These are phyloP conservation scores for Pestalotiopsis fici DNA, from an alignment of 2,329 filamentous ascomycete genomes.

Conservation along the genomic window DNA sequence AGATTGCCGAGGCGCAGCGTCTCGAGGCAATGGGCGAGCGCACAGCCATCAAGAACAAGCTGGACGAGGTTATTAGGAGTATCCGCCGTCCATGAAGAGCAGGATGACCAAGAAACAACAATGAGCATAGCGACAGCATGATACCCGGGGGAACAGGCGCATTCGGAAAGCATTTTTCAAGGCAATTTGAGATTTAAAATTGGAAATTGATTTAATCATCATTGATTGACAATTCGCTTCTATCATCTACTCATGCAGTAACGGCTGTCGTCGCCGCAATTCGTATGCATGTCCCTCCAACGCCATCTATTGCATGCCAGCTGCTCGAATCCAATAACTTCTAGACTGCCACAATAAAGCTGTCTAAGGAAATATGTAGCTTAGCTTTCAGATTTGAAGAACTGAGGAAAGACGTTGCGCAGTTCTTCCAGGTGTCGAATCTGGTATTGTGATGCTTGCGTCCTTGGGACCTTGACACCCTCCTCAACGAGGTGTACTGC, in stretches of 20 bases:
- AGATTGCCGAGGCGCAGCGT: slow-evolving; percentile 61
- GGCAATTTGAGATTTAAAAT: not conserved
- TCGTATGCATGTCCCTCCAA: not conserved
- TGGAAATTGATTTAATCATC: not conserved
- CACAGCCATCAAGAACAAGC: slow-evolving; percentile 58
- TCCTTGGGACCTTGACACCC: slow-evolving; percentile 61
- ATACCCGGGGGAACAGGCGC: slow-evolving; percentile 16
- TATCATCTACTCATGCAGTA: not conserved
- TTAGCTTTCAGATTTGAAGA: slow-evolving; percentile 66
- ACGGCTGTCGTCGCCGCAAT: not conserved
- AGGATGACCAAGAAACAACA: slow-evolving; percentile 1
- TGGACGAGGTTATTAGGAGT: slow-evolving; percentile 63
- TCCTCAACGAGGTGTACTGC: slow-evolving; percentile 85
- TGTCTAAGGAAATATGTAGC: not conserved
- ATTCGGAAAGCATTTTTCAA: not conserved
- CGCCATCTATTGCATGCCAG: not conserved
- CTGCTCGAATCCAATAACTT: not conserved
- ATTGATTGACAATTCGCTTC: not conserved
- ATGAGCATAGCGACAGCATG: not conserved
- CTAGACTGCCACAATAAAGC: not conserved
- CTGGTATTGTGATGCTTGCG: slow-evolving; percentile 70
- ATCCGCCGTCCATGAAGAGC: slow-evolving; percentile 57
- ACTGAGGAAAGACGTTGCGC: slow-evolving; percentile 74
- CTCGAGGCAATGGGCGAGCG: slow-evolving; percentile 65
- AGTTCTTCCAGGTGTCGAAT: slow-evolving; percentile 78